A percentile compares a stretch with the other conserved stretches of the same genome.
phyloP scores from a whole-genome alignment of 2,329 filamentous ascomycete species.

The Parascedosporium putredinis region DNA sequence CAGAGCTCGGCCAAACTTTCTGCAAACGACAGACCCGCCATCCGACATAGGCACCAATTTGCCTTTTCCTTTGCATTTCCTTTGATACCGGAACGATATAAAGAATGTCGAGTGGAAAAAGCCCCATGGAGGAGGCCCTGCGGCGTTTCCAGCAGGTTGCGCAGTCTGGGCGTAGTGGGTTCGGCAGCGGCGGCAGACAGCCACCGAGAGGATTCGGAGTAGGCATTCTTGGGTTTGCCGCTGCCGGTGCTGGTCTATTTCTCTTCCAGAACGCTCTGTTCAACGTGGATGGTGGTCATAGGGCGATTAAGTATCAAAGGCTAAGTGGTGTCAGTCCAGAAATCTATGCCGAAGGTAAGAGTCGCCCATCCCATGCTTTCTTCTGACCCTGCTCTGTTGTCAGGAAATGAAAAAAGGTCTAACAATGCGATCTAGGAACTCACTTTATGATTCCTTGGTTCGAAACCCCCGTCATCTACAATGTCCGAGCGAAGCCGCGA shows the following conservation, averaged over 20 bases:
- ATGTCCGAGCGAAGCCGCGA: slow-evolving; percentile 93
- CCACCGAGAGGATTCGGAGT: slow-evolving; percentile 28
- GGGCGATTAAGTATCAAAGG: slow-evolving; percentile 96
- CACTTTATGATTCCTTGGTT: slow-evolving; percentile 94
- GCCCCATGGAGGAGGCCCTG: slow-evolving; percentile 39
- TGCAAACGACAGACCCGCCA: not conserved
- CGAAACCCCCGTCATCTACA: slow-evolving; percentile 92
- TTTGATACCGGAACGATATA: not conserved
- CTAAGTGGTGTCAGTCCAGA: slow-evolving; percentile 88
- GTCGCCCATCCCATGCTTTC: not conserved
- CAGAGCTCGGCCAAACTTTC: slow-evolving; percentile 1
- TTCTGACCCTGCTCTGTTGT: not conserved
- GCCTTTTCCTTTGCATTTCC: not conserved
- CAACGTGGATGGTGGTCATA: slow-evolving; percentile 94
- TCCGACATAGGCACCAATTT: not conserved
- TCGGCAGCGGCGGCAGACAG: slow-evolving; percentile 31
- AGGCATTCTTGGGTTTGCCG: slow-evolving; percentile 28
- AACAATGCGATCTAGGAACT: slow-evolving; percentile 53
- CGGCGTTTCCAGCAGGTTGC: slow-evolving; percentile 39
- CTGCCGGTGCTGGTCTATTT: slow-evolving; percentile 36
- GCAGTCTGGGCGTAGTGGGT: slow-evolving; percentile 29
- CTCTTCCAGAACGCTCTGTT: slow-evolving; percentile 53
- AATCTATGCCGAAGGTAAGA: slow-evolving; percentile 84
- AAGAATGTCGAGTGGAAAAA: slow-evolving; percentile 14
- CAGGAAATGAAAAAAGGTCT: not conserved